Evolutionary conservation across 257 asterid genomes (phyloP).

Genomic region (Przewalskia tangutica): DNA sequence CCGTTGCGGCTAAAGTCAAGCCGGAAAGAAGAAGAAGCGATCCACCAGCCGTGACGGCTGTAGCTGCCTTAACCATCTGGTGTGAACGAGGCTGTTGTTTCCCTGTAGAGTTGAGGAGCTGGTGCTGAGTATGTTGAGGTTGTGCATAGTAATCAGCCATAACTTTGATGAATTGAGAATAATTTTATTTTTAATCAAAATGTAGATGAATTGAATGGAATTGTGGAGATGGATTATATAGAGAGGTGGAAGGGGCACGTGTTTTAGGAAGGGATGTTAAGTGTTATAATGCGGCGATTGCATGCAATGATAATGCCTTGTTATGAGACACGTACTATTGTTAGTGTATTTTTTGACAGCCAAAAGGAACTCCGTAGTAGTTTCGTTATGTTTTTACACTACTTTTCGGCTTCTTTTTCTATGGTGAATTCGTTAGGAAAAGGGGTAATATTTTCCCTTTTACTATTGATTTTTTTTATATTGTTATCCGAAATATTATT

Average conservation of each 20-base stretch:
- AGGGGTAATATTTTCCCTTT: too few relatives aligned
- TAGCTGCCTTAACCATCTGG: slow-evolving; percentile 51
- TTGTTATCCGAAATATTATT: too few relatives aligned
- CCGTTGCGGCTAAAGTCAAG: slow-evolving; percentile 49
- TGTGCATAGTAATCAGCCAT: slow-evolving; percentile 33
- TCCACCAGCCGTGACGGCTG: slow-evolving; percentile 66
- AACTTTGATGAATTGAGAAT: background rate
- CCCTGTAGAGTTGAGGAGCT: background rate
- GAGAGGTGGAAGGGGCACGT: background rate
- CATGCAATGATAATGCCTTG: background rate
- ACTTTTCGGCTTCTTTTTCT: too few relatives aligned
- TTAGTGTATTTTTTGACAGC: background rate
- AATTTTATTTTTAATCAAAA: too few relatives aligned
- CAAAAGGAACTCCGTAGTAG: too few relatives aligned
- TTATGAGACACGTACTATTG: background rate
- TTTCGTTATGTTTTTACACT: background rate
- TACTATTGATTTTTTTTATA: too few relatives aligned
- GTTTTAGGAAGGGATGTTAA: background rate
- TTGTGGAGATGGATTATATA: background rate
- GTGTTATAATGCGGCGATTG: background rate
- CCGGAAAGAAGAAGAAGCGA: slow-evolving; percentile 60
- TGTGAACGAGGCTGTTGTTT: slow-evolving; percentile 31
- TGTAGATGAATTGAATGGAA: background rate
- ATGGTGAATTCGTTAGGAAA: too few relatives aligned
- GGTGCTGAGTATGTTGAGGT: slow-evolving; percentile 3